Base-by-base conservation (phyloP, 495 filamentous ascomycete genomes). In the Penicillium pulvis region DNA sequence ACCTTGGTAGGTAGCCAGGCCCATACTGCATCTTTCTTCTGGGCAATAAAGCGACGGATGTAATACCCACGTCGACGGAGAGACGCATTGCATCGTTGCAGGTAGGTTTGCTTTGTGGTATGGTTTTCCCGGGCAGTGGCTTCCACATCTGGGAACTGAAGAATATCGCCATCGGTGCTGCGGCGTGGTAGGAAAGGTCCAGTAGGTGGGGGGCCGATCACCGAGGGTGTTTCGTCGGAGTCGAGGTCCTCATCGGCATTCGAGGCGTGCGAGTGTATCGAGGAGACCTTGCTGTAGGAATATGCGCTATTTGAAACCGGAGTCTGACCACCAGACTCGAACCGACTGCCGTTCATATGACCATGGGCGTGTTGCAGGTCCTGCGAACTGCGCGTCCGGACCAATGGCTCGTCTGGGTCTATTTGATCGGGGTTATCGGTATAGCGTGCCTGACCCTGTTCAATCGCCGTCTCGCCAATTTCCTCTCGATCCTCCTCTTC, bases 401-500 rank as follows among this genome's bases (percentile, higher is more conserved):
- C 61, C 36, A 80, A 54, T 8, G 76, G 76, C 61, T 80, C 75
- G 39, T 80, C 77, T 8, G 71, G 71, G 42, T 76, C 75, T 11
- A 57, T 72, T 47, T 79, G 76, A 1, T 78, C 73, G 5, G 79
- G 79, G 35, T 87, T 82, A 59, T 90, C 88, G 55, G 75, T 79
- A 71, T 92, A 93, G 62, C 82, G 72, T 26, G 73, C 74, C 55
- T 78, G 80, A 24, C 90, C 90, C 59, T 87, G 83, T 68, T 92
- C 88, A 16, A 87, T 74, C 5, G 61, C 62, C 8, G 76, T 70
- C 14, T 73, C 20, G 41, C 82, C 79, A 2, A 28, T 57, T 19
- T 81, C 70, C 14, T 75, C 78, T 45, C 84, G 81, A 41, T 87
- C 85, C 19, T 79, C 80, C 59, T 90, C 88, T 56, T 88, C 87